phyloP scores from a whole-genome alignment of 306 rosid genomes.

The Glycyrrhiza uralensis region DNA sequence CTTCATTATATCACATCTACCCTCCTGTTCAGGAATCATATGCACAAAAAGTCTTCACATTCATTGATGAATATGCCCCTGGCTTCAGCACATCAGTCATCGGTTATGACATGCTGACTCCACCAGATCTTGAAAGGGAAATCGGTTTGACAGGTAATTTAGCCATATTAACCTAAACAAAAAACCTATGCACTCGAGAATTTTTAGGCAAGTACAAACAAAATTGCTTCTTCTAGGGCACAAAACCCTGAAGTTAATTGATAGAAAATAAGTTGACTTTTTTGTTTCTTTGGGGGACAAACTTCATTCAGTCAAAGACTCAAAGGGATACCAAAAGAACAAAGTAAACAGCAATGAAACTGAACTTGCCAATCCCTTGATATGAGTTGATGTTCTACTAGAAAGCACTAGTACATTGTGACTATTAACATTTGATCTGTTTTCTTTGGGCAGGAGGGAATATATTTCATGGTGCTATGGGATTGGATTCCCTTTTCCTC shows the following conservation, averaged over 20 bases:
- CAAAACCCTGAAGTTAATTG: neutral
- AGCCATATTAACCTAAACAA: neutral
- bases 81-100: conserved; percentile 76
- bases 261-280: neutral
- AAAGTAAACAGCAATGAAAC: neutral
- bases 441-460: conserved; percentile 63
- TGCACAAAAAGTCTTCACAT: conserved; percentile 63
- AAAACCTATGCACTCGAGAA: neutral
- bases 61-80: conserved; percentile 91
- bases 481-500: conserved; percentile 86
- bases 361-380: too few species aligned
- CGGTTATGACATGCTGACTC: conserved; percentile 90
- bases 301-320: neutral
- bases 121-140: conserved; percentile 95
- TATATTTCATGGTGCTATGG: conserved; percentile 93
- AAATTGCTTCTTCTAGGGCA: neutral
- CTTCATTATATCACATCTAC: conserved; percentile 4
- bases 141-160: conserved; percentile 79
- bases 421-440: neutral
- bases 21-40: conserved; percentile 57
- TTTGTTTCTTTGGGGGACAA: neutral
- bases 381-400: too few species aligned
- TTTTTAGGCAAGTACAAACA: neutral
- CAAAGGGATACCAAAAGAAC: neutral
- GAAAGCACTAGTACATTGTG: neutral